Base-by-base conservation (phyloP, 257 asterid genomes). In the Scutellaria barbata region DNA sequence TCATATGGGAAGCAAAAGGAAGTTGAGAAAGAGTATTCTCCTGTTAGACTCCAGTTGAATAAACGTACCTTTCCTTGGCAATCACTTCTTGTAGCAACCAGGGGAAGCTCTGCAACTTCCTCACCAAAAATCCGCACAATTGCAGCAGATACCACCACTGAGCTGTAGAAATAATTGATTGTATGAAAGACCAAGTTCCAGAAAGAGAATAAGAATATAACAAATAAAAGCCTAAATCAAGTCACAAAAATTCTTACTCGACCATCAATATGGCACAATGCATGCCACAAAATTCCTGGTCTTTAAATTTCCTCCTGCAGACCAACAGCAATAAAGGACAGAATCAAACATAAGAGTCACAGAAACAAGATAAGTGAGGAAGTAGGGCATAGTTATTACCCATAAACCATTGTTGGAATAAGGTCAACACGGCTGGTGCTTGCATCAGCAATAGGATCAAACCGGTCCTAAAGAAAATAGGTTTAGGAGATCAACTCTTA, bases 51-150 rank as follows among this genome's bases (percentile, higher is more conserved):
- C 45, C 17, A n/a, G 20, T n/a, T 46, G 33, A 48, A 56, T 35
- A 39, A 54, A 37, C 78, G 30, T 25, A 89, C 97, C 95, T 84
- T 86, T 74, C 96, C 94, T 73, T 90, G 95, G 70, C 59, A 79
- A 43, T 74, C 79, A 13, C 71, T 72, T 66, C 79, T 66, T 3
- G 98, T 94, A 3, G 98, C 98, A 57, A 90, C 98, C 33, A 94
- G 74, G 13, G 98, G 98, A 46, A 90, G 88, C 82, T 94, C 97
- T 0, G 96, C 98, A 25, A 89, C 80, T 76, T 89, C 95, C 81
- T 80, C 82, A 7, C 98, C 97, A 52, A 87, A 90, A 35, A 90
- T 65, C 43, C 98, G 96, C 40, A 94, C 62, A 11, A 89, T 74
- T n/a, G 87, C 98, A 54, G 90, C 95, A 65, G 91, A 89, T 13